These are phyloP conservation scores for Sanghuangporus baumii DNA, from an alignment of 1,284 basidiomycete genomes.

Conservation along the genomic window DNA sequence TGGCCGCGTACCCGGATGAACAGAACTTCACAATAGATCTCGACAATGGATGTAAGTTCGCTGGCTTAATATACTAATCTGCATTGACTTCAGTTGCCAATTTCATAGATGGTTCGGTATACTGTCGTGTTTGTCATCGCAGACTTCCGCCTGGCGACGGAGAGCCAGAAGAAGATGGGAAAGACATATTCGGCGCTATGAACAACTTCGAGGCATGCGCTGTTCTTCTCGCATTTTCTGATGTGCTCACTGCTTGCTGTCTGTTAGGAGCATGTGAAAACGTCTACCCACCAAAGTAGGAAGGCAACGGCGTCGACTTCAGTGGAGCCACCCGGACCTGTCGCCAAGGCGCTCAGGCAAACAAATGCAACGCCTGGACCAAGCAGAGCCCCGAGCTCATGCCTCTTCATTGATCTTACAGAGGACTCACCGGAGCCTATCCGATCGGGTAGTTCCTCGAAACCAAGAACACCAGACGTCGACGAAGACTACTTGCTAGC, in stretches of 20 bases:
- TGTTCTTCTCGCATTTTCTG: not conserved
- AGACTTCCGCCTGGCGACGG: slow-evolving; percentile 7
- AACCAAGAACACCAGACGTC: not conserved
- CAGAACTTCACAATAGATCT: slow-evolving; percentile 8
- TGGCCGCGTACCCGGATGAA: slow-evolving; percentile 6
- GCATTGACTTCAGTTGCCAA: not conserved
- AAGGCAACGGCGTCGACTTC: not conserved
- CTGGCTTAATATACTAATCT: not conserved
- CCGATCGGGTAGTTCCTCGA: not conserved
- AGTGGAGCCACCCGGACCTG: not conserved
- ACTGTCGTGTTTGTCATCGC: slow-evolving; percentile 6
- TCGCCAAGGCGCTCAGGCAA: not conserved
- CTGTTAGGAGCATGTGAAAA: not conserved
- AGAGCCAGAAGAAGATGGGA: slow-evolving; percentile 11
- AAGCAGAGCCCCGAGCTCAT: not conserved
- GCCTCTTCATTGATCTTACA: not conserved
- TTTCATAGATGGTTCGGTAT: not conserved
- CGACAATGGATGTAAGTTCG: slow-evolving; percentile 4
- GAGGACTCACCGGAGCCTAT: not conserved
- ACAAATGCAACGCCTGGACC: not conserved
- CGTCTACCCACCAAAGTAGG: not conserved
- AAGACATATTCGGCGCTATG: slow-evolving; percentile 12
- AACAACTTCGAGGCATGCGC: slow-evolving; percentile 7
- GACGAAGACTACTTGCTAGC: slow-evolving; percentile 11
- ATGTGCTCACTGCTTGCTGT: not conserved